These are phyloP conservation scores for Metschnikowia drakensbergensis DNA, from an alignment of 805 yeast species.

Conservation along the genomic window DNA sequence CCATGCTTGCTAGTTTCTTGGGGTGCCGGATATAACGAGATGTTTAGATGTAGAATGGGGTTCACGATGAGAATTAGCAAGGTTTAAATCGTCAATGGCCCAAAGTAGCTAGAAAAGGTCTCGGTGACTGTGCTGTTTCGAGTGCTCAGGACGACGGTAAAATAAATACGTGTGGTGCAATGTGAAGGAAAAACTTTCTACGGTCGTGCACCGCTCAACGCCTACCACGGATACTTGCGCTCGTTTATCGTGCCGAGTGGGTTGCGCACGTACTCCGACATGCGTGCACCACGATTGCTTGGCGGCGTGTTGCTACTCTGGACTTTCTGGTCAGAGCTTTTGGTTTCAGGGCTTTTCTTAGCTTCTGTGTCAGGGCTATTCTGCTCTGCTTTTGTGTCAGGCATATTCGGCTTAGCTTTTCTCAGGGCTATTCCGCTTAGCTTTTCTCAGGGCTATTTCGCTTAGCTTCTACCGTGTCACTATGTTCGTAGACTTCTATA, in stretches of 20 bases:
- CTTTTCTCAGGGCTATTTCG: too few relatives aligned
- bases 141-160: conserved; percentile 2
- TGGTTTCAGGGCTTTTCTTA: too few relatives aligned
- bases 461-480: not conserved
- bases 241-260: not conserved
- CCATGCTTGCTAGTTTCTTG: conserved; percentile 33
- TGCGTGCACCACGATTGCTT: too few relatives aligned
- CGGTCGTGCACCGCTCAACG: conserved; percentile 10
- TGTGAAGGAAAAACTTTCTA: conserved; percentile 8
- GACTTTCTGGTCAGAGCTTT: too few relatives aligned
- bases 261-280: not conserved
- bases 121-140: conserved; percentile 1
- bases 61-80: not conserved
- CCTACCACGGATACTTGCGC: not conserved
- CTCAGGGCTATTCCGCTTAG: too few relatives aligned
- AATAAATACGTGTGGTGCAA: conserved; percentile 7
- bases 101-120: not conserved
- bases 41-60: not conserved
- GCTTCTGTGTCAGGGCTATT: too few relatives aligned
- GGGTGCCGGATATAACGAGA: not conserved
- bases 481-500: not conserved
- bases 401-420: too few relatives aligned
- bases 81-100: conserved; percentile 2
- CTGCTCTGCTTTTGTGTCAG: too few relatives aligned
- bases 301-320: too few relatives aligned